phyloP scores from a whole-genome alignment of 495 filamentous ascomycete genomes.

The Glarea lozoyensis region DNA sequence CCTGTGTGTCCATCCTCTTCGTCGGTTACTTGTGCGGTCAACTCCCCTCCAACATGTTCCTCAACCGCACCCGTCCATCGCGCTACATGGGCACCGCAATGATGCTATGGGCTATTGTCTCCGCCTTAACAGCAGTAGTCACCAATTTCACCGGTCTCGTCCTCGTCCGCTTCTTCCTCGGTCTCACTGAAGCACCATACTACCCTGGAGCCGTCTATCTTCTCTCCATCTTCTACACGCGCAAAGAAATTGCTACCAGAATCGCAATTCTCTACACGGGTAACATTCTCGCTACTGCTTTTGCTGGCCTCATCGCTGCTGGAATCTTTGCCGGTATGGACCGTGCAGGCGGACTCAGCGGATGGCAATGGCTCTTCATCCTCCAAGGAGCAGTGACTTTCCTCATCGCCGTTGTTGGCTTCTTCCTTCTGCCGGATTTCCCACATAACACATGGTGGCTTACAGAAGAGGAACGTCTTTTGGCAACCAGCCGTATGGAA shows the following conservation, averaged over 20 bases:
- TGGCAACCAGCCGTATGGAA: slow-evolving; percentile 28
- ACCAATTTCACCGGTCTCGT: slow-evolving; percentile 51
- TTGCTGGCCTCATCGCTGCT: slow-evolving; percentile 41
- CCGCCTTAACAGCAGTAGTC: slow-evolving; percentile 30
- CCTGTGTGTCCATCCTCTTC: slow-evolving; percentile 40
- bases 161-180: slow-evolving; percentile 57
- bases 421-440: slow-evolving; percentile 46
- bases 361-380: slow-evolving; percentile 27
- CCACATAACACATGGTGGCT: slow-evolving; percentile 47
- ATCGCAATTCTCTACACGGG: slow-evolving; percentile 37
- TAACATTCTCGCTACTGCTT: slow-evolving; percentile 33
- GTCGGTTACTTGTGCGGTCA: slow-evolving; percentile 32
- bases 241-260: slow-evolving; percentile 36
- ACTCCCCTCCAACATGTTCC: slow-evolving; percentile 35
- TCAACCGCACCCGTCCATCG: slow-evolving; percentile 18
- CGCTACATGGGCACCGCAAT: slow-evolving; percentile 28
- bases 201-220: slow-evolving; percentile 36
- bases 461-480: slow-evolving; percentile 33
- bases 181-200: slow-evolving; percentile 52
- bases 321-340: slow-evolving; percentile 26
- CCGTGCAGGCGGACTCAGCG: slow-evolving; percentile 18
- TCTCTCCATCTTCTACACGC: slow-evolving; percentile 39
- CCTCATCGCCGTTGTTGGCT: slow-evolving; percentile 13
- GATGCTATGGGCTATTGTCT: slow-evolving; percentile 36
- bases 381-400: slow-evolving; percentile 29